Conservation (phyloP, 2,329 filamentous ascomycete genomes). For the Triangularia setosa region DNA sequence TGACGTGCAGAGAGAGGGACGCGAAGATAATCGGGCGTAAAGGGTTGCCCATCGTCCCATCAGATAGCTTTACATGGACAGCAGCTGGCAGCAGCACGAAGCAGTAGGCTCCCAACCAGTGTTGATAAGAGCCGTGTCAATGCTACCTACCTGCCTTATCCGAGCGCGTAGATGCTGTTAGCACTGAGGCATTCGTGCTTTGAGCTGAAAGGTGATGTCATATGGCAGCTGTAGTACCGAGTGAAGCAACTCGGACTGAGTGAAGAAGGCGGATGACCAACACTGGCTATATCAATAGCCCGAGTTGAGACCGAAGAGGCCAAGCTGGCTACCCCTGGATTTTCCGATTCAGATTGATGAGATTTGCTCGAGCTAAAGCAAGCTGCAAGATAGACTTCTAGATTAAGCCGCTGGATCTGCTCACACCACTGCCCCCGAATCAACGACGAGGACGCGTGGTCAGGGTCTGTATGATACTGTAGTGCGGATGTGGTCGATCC, state of each 20-base stretch:
- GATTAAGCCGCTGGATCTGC: background rate
- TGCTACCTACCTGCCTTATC: background rate
- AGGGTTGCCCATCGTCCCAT: background rate
- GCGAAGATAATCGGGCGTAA: background rate
- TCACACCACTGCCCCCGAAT: background rate
- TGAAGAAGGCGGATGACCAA: background rate
- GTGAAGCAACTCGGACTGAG: background rate
- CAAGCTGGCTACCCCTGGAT: background rate
- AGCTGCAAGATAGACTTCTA: slow-evolving; percentile 1
- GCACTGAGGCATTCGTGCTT: background rate
- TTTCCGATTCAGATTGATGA: background rate
- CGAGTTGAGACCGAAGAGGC: background rate
- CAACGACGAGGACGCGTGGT: background rate
- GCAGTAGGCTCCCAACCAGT: background rate
- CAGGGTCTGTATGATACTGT: background rate
- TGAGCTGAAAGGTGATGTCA: background rate
- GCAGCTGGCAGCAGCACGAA: background rate
- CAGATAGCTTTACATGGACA: background rate
- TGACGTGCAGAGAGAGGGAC: background rate
- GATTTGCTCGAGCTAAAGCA: slow-evolving; percentile 1
- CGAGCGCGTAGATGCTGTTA: background rate
- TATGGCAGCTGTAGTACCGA: background rate
- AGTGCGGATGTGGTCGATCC: background rate
- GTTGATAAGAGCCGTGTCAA: background rate
- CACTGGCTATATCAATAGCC: background rate